phyloP scores from a whole-genome alignment of 73 alveolate species.

The Blepharisma stoltei region DNA sequence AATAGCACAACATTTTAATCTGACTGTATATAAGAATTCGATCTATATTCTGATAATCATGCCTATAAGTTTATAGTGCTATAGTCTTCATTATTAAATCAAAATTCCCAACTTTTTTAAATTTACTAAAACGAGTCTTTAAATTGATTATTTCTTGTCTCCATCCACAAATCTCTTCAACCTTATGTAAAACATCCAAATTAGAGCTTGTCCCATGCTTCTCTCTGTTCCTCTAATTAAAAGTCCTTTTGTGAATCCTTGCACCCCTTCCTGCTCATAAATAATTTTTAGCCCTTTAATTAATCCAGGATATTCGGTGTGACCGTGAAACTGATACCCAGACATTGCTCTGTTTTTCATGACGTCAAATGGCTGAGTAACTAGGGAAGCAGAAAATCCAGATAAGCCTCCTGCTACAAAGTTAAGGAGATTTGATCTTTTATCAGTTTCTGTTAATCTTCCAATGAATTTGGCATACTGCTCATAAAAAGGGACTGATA shows the following conservation, averaged over 20 bases:
- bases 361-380: conserved; percentile 19
- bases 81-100: no score
- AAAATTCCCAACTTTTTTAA: no score
- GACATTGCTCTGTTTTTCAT: neutral
- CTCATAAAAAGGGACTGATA: neutral
- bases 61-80: no score
- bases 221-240: neutral
- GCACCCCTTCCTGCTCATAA: neutral
- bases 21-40: no score
- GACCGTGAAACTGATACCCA: neutral
- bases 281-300: neutral
- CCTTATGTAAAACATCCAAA: neutral
- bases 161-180: neutral
- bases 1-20: no score
- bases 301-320: neutral
- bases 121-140: no score
- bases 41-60: no score
- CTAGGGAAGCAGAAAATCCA: conserved; percentile 12
- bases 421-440: neutral
- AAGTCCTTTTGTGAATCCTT: conserved; percentile 15
- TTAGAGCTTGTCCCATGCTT: neutral
- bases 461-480: neutral
- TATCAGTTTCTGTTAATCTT: neutral
- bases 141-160: no score
- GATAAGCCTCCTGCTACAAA: neutral